Percentiles rank a stretch among this genome's conserved stretches.
Conservation (phyloP, 495 filamentous ascomycete species). For the Hypoxylon fuscum region DNA sequence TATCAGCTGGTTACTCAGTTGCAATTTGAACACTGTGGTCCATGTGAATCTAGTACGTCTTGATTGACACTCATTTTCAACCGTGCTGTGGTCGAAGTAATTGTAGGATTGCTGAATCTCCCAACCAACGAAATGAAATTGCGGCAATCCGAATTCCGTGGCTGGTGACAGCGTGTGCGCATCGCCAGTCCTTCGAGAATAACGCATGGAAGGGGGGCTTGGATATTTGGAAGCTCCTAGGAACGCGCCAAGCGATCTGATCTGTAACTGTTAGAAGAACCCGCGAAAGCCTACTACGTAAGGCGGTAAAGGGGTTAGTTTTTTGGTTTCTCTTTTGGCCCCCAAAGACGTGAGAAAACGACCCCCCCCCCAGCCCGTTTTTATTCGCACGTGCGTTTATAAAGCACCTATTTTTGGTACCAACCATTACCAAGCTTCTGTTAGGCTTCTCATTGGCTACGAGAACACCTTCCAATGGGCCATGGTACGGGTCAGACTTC, state of each 20-base stretch:
- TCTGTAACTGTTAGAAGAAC: slow-evolving; percentile 9
- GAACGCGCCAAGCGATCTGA: slow-evolving; percentile 31
- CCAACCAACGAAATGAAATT: too few species aligned
- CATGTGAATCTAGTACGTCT: slow-evolving; percentile 8
- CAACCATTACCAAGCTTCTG: slow-evolving; percentile 27
- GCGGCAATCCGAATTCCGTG: background rate
- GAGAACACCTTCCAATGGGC: slow-evolving; percentile 22
- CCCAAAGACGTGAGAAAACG: slow-evolving; percentile 8
- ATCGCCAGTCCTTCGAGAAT: slow-evolving; percentile 37
- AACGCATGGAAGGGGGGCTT: slow-evolving; percentile 40
- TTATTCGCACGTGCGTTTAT: slow-evolving; percentile 36
- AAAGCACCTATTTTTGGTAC: slow-evolving; percentile 36
- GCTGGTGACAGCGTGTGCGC: slow-evolving; percentile 9
- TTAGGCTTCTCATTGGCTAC: slow-evolving; percentile 32
- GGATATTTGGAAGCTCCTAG: slow-evolving; percentile 24
- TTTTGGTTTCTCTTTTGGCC: slow-evolving; percentile 10
- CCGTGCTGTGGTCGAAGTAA: background rate
- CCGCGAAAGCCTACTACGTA: slow-evolving; percentile 5
- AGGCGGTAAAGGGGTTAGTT: slow-evolving; percentile 33
- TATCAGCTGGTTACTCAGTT: background rate
- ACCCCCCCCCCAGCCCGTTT: background rate
- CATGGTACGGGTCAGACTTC: slow-evolving; percentile 35
- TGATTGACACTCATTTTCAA: slow-evolving; percentile 3
- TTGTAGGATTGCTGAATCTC: background rate
- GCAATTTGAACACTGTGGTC: background rate